Evolutionary conservation across 768 basidiomycete genomes (phyloP), one percentile per base, ranked within the genome.

Genomic region (Naganishia vaughanmartiniae): DNA sequence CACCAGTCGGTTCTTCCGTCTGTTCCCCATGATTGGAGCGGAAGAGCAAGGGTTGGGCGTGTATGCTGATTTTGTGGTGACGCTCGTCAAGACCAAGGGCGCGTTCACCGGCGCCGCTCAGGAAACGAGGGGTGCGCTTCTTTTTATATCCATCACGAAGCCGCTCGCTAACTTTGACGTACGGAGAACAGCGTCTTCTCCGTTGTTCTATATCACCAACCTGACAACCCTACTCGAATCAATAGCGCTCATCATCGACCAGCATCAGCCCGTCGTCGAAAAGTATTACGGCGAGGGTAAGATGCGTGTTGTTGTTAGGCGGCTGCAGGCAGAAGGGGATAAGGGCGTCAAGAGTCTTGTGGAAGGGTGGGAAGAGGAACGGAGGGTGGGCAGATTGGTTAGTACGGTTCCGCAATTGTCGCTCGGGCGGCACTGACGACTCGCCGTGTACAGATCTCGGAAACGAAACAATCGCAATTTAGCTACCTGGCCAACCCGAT

Each of bases 191-290:
- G 95, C 91, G 0, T 93, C 93, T 11, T 95, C 93, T 0, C 90
- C 95, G 0, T 82, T 93, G 31, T 95, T 96, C 82, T 98, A 92
- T 78, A 88, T 96, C 73, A 89, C 92, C 2, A 86, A 89, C 14
- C 83, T 99, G 67, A 97, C 95, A 1, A 89, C 91, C 7, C 85
- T 99, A 0, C 93, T 98, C 74, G 96, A 99, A 82, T 90, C 89
- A 68, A 89, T 99, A 63, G 96, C 94, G 0, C 87, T 92, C 84
- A 93, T 99, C 73, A 89, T 99, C 26, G 93, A 95, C 76, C 96
- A 99, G 77, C 96, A 99, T 78, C 95, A 96, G 74, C 91, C 93
- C 1, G 88, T 99, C 5, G 94, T 99, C 0, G 95, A 97, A 78
- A 98, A 96, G 82, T 98, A 99, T 82, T 99, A 99, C 76, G 96